These are phyloP conservation scores for Scheffersomyces titani DNA, from an alignment of 1,139 yeast genomes.

Conservation along the genomic window DNA sequence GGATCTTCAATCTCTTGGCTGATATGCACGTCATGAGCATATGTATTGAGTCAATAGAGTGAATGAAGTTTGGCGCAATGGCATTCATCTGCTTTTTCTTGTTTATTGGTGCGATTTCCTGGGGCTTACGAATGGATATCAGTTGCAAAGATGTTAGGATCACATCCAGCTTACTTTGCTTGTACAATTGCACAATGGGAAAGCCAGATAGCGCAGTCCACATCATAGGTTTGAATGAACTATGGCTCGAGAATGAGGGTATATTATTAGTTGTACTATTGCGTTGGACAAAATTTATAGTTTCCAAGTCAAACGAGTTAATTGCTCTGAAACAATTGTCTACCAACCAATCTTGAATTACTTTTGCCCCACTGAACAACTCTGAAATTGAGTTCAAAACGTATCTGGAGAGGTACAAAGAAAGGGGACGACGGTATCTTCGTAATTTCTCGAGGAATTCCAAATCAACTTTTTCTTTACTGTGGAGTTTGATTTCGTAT, in stretches of 20 bases:
- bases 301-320: constrained; percentile 25
- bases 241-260: constrained; percentile 18
- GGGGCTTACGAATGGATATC: constrained; percentile 19
- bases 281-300: constrained; percentile 12
- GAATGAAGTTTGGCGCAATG: constrained; percentile 48
- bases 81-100: constrained; percentile 36
- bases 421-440: constrained; percentile 6
- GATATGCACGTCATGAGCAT: constrained; percentile 37
- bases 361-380: constrained; percentile 35
- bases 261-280: constrained; percentile 3
- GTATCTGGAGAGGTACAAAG: constrained; percentile 26
- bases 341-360: constrained; percentile 40
- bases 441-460: constrained; percentile 1
- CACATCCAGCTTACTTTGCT: constrained; percentile 14
- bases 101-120: constrained; percentile 25
- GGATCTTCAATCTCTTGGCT: constrained; percentile 18
- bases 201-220: constrained; percentile 48
- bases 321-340: constrained; percentile 31
- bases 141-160: constrained; percentile 29
- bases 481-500: constrained; percentile 8
- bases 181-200: constrained; percentile 44
- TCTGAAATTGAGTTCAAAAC: constrained; percentile 35
- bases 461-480: constrained; percentile 3
- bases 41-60: constrained; percentile 45
- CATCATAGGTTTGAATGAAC: constrained; percentile 35